Evolutionary conservation across 176 grass and related monocot species (phyloP).

Genomic region (Oryza punctata): DNA sequence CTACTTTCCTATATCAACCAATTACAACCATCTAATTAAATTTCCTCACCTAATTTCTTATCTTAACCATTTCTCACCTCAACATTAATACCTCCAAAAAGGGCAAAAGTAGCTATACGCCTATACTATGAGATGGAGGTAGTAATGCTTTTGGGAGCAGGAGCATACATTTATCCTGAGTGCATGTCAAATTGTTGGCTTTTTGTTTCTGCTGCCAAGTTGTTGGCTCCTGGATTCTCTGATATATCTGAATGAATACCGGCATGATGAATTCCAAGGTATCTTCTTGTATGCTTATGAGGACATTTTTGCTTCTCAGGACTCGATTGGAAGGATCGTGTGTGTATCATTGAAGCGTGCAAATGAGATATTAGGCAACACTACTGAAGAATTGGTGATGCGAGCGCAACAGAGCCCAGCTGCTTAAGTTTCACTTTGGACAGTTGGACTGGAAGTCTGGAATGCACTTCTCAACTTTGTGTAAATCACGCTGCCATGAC

Average conservation of each 20-base stretch:
- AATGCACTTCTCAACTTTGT: neutral
- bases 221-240: neutral
- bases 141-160: neutral
- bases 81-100: too few species aligned
- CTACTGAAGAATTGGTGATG: constrained; percentile 85
- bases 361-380: constrained; percentile 88
- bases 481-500: constrained; percentile 3
- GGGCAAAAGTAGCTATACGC: too few species aligned
- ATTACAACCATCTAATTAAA: too few species aligned
- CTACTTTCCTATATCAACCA: too few species aligned
- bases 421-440: constrained; percentile 5
- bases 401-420: constrained; percentile 45
- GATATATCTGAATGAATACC: neutral
- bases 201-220: neutral
- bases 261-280: constrained; percentile 1
- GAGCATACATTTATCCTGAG: neutral
- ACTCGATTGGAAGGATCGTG: constrained; percentile 55
- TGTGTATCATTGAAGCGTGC: constrained; percentile 62
- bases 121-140: too few species aligned
- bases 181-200: neutral
- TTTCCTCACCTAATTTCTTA: too few species aligned
- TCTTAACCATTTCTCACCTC: too few species aligned
- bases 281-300: constrained; percentile 12
- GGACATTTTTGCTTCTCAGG: constrained; percentile 46
- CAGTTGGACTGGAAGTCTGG: neutral